A percentile compares a stretch with the other conserved stretches of the same genome.
Conservation (phyloP, 2,329 filamentous ascomycete genomes). For the Nothopassalora personata region DNA sequence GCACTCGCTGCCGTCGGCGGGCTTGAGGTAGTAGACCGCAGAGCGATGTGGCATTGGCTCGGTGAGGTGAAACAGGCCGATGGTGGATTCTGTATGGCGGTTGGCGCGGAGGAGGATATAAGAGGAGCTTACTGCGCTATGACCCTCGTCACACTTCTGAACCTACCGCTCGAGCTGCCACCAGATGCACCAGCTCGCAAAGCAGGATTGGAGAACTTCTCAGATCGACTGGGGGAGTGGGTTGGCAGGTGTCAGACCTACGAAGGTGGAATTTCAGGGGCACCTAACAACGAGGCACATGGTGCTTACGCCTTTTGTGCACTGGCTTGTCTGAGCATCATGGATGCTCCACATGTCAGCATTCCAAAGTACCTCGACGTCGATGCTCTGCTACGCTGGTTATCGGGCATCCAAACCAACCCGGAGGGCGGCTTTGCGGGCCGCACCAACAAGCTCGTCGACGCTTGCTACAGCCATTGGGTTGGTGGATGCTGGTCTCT, state of each 20-base stretch:
- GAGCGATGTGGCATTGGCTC: conserved; percentile 86
- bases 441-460: conserved; percentile 94
- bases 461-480: conserved; percentile 98
- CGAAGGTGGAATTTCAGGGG: conserved; percentile 86
- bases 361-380: conserved; percentile 75
- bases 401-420: conserved; percentile 80
- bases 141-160: conserved; percentile 74
- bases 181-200: conserved; percentile 62
- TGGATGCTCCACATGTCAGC: conserved; percentile 70
- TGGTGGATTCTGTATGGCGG: conserved; percentile 83
- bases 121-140: conserved; percentile 90
- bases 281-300: conserved; percentile 85
- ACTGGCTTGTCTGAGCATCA: conserved; percentile 77
- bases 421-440: conserved; percentile 92
- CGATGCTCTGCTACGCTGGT: conserved; percentile 72
- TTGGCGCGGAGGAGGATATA: conserved; percentile 87
- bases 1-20: conserved; percentile 74
- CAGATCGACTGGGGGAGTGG: conserved; percentile 71
- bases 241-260: conserved; percentile 85
- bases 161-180: conserved; percentile 75
- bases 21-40: conserved; percentile 70
- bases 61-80: conserved; percentile 77
- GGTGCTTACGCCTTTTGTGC: conserved; percentile 96
- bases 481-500: conserved; percentile 92
- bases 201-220: conserved; percentile 60